Conservation (phyloP, 2,329 filamentous ascomycete species). For the Onygenales sp. region DNA sequence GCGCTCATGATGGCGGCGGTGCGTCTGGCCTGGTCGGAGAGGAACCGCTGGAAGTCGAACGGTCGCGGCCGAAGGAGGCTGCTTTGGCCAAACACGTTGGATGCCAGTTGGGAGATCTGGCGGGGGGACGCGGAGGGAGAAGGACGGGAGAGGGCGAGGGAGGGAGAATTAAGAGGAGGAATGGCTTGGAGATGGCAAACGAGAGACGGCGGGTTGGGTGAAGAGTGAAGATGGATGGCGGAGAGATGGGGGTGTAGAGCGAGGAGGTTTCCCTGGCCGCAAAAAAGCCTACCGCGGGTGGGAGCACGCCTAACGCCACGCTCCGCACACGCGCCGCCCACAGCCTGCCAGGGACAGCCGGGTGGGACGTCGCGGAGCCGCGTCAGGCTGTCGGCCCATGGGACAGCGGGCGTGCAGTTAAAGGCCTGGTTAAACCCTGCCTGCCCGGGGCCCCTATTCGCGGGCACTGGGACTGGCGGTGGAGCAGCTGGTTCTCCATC, state of each 20-base stretch:
- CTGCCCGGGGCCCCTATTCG: too few species aligned
- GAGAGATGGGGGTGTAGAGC: not conserved
- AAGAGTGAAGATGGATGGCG: not conserved
- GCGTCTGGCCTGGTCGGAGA: constrained; percentile 30
- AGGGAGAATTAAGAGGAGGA: constrained; percentile 10
- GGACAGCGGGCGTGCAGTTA: too few species aligned
- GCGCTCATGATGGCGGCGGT: constrained; percentile 48
- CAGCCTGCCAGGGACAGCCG: too few species aligned
- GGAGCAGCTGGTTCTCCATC: too few species aligned
- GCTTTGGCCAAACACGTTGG: constrained; percentile 34
- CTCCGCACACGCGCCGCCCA: too few species aligned
- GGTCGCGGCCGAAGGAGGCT: constrained; percentile 33
- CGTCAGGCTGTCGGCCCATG: too few species aligned
- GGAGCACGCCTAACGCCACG: too few species aligned
- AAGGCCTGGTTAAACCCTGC: too few species aligned
- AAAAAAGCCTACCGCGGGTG: not conserved
- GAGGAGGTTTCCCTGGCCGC: not conserved
- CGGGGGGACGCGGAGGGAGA: constrained; percentile 10
- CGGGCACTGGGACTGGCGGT: too few species aligned
- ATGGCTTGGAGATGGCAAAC: not conserved
- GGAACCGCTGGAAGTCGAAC: constrained; percentile 40
- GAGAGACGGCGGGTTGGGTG: not conserved
- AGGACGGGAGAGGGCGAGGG: not conserved
- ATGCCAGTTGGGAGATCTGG: constrained; percentile 27
- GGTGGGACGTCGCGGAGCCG: too few species aligned